Evolutionary conservation across 352 stramenopile species (phyloP), one percentile per base, ranked within the genome.

Genomic region (Globisporangium paroecandrum): DNA sequence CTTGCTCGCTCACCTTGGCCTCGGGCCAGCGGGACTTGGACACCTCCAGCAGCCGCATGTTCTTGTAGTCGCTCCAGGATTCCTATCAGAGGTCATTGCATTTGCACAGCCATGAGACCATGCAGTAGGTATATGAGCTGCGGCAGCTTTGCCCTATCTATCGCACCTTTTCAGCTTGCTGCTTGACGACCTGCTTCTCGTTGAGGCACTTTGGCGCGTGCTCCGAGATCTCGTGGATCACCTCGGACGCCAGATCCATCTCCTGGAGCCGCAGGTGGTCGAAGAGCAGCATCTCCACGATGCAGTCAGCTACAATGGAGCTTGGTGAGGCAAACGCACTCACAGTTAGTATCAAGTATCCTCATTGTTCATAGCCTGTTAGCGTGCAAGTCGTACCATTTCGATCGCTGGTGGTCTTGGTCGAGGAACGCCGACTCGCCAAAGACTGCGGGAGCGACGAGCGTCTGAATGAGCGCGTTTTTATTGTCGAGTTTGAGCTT

Each of bases 241-340:
- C 75, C n/a, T 92, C 81, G 0, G 79, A 62, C 55, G 77, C 63
- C 0, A 92, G 62, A 65, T 88, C 81, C 82, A 92, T 92, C 62
- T 92, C 84, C 64, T 92, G 84, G n/a, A 92, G 70, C 15, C 81
- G 81, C 71, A 85, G 76, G 55, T 92, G 82, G 46, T 90, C 78
- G 47, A 92, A 88, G 2, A 90, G 65, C 25, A 92, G 69, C 59
- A 90, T 81, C 65, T 92, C 84, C 24, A 90, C 82, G 22, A 92
- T 77, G 32, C 81, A 89, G 46, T 92, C 78, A 18, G 82, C 80
- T 53, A 90, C 73, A 25, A 92, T 65, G 22, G 78, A 78, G 61
- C 78, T 32, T 86, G 43, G 13, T 56, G 41, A 29, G 1, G 20
- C 9, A 9, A n/a, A 27, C 1, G 43, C 36, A 55, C 59, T 20